Conservation (phyloP, 108 stramenopile genomes). For the Nitzschia inconspicua region DNA sequence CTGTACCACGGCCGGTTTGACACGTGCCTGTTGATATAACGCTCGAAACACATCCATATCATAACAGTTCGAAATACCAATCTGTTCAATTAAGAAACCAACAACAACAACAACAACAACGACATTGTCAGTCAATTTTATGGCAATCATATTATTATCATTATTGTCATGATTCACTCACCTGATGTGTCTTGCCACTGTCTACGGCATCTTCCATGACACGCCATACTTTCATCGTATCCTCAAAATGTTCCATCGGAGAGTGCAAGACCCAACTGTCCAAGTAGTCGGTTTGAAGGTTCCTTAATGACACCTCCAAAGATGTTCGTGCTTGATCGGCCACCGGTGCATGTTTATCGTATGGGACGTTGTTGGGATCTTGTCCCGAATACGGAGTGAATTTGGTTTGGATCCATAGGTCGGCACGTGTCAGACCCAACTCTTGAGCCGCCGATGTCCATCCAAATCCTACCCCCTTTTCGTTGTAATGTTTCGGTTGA, state of each 20-base stretch:
- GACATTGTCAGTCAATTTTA: no score
- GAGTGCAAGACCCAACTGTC: constrained; percentile 67
- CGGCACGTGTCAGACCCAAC: constrained; percentile 43
- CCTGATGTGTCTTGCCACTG: constrained; percentile 45
- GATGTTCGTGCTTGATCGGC: constrained; percentile 66
- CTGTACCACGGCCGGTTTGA: constrained; percentile 82
- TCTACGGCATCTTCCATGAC: constrained; percentile 69
- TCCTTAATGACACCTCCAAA: constrained; percentile 52
- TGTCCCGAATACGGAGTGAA: constrained; percentile 78
- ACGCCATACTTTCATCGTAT: constrained; percentile 63
- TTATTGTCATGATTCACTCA: not conserved
- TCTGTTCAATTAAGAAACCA: not conserved
- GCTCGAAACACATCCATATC: constrained; percentile 31
- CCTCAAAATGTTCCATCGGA: constrained; percentile 29
- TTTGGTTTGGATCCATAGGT: constrained; percentile 89
- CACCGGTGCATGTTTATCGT: constrained; percentile 47
- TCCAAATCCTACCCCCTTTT: constrained; percentile 77
- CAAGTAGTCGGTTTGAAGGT: constrained; percentile 78
- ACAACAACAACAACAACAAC: not conserved
- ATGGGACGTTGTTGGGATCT: constrained; percentile 81
- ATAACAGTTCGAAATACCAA: constrained; percentile 82
- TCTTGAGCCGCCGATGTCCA: constrained; percentile 40
- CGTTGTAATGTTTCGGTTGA: constrained; percentile 90
- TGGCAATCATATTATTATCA: not conserved
- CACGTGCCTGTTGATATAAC: constrained; percentile 51